These are phyloP conservation scores for Linum tenue DNA, from an alignment of 345 rosid genomes.

Conservation along the genomic window DNA sequence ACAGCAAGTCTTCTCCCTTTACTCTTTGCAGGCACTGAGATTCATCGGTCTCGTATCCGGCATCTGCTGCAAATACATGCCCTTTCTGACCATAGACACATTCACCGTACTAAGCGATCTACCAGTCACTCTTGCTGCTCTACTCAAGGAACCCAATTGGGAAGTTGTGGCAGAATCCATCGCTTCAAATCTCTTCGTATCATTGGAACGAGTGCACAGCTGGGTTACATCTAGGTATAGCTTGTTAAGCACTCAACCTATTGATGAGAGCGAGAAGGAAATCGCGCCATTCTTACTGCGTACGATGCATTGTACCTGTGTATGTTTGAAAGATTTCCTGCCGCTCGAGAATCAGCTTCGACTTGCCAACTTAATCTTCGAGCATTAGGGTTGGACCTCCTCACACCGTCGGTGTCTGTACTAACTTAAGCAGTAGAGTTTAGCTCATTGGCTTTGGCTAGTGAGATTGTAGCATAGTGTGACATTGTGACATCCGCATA, in stretches of 20 bases:
- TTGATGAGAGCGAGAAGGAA: constrained; percentile 39
- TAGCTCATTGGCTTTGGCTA: neutral
- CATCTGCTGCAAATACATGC: constrained; percentile 84
- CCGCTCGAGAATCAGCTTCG: constrained; percentile 62
- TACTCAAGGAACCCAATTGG: constrained; percentile 52
- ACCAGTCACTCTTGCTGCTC: constrained; percentile 59
- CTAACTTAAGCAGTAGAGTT: neutral
- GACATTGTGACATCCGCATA: too few species aligned
- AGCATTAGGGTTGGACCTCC: neutral
- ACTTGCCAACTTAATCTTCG: constrained; percentile 48
- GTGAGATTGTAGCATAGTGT: too few species aligned
- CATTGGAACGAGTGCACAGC: constrained; percentile 51
- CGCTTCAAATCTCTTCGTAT: constrained; percentile 41
- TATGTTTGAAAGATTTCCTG: constrained; percentile 45
- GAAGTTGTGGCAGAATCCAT: constrained; percentile 44
- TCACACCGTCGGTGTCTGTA: too few species aligned
- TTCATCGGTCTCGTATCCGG: constrained; percentile 69
- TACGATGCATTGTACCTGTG: constrained; percentile 47
- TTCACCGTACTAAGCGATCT: constrained; percentile 49
- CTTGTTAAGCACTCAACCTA: constrained; percentile 20
- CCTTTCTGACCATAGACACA: constrained; percentile 55
- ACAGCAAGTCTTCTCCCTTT: constrained; percentile 2
- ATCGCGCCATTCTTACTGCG: constrained; percentile 32
- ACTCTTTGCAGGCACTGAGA: constrained; percentile 43
- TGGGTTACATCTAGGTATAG: constrained; percentile 28